Base-by-base conservation (phyloP, 176 grass and related monocot genomes). In the Leersia perrieri region DNA sequence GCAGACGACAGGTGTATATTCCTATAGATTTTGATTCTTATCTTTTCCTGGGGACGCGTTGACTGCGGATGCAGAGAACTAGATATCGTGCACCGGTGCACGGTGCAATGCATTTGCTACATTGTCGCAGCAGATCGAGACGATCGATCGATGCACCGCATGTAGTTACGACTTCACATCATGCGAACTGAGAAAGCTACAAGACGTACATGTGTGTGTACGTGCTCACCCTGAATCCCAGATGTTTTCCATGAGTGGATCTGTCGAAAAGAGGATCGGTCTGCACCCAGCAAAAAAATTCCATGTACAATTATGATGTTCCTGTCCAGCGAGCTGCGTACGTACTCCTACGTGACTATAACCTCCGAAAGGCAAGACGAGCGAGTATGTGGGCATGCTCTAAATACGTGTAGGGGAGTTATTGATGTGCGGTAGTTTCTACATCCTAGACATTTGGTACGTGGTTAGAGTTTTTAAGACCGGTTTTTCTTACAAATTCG, bases 51-150 rank as follows among this genome's bases (percentile, higher is more conserved):
- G 30, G 30, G 72, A 75, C 72, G 32, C 49, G 31, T 36, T 7
- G 29, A 75, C 49, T 30, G 32, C 72, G 53, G 47, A 33, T 75
- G 30, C 47, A 35, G 49, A 25, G 45, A 75, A 60, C 7, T n/a
- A n/a, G 13, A 26, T 28, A 75, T 75, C 72, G 49, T 74, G 49
- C 72, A 58, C 72, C n/a, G n/a, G n/a, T n/a, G n/a, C n/a, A n/a
- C n/a, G n/a, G n/a, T n/a, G n/a, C n/a, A n/a, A n/a, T 15, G 31
- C 72, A 74, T 57, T 34, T 58, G 47, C 72, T 58, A 26, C 49
- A 57, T 35, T 32, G 20, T 23, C 16, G 20, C n/a, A 1, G 51
- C 51, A 58, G 53, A 58, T n/a, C n/a, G n/a, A n/a, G n/a, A n/a
- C n/a, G n/a, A n/a, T n/a, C n/a, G n/a, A 11, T n/a, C 49, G 45